Base-by-base conservation (phyloP, 257 asterid genomes). In the Cordia subcordata region DNA sequence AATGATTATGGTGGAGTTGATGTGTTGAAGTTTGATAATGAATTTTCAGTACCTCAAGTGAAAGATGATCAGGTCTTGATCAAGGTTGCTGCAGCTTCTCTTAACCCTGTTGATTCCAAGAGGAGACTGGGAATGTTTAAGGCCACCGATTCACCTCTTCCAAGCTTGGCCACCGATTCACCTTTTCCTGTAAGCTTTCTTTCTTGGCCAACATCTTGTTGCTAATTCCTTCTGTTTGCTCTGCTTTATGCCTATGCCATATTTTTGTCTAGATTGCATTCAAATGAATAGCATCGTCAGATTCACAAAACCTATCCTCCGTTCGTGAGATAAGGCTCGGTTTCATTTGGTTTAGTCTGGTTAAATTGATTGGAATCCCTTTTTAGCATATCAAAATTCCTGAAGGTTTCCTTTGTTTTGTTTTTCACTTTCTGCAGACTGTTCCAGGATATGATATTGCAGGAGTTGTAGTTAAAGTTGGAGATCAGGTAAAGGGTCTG, bases 401-500 rank as follows among this genome's bases (percentile, higher is more conserved):
- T 21, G 21, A 5, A 8, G 53, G n/a, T 0, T 13, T 42, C 32
- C 38, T 37, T 38, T 11, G 12, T 62, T 15, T 11, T 27, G 35
- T 27, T 27, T 6, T 27, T 27, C 35, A 27, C 32, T 13, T 17
- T 58, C 8, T 18, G 42, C 35, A 91, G 98, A 86, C 93, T 5
- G 85, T 92, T 63, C 96, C 96, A 46, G 98, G 98, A 1, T 92
- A 92, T 47, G 96, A 92, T 76, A 94, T 92, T 53, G 91, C 98
- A 10, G 98, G 98, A 1, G 82, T 85, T 39, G 95, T 88, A 42
- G 93, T 88, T 33, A 84, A 83, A 73, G 93, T 85, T 8, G 98
- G 98, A 65, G 79, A 95, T 65, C 61, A 81, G 70, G 98, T 92
- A 64, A 84, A 85, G 70, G 82, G 66, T 6, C 60, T 91, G 21